Conservation (phyloP, 2,329 filamentous ascomycete species). For the Trichoderma brevicompactum region DNA sequence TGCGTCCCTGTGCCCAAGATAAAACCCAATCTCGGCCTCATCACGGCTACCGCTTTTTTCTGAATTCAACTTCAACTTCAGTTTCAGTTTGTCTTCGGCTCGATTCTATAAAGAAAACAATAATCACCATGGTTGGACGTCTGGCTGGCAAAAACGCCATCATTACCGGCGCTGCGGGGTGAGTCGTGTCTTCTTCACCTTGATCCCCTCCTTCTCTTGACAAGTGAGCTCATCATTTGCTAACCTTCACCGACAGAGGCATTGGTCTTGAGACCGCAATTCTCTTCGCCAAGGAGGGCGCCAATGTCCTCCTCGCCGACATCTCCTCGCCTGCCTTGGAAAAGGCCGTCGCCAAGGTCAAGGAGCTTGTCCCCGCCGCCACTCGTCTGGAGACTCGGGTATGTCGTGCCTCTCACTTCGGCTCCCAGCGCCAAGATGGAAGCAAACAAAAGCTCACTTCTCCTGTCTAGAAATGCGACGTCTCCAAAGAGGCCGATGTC, state of each 20-base stretch:
- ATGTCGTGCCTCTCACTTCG: slow-evolving; percentile 31
- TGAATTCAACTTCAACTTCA: not conserved
- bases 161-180: slow-evolving; percentile 87
- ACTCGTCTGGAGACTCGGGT: slow-evolving; percentile 64
- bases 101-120: not conserved
- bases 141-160: slow-evolving; percentile 67
- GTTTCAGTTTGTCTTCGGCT: not conserved
- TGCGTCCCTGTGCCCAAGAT: slow-evolving; percentile 20
- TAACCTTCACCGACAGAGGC: slow-evolving; percentile 58
- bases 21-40: slow-evolving; percentile 21
- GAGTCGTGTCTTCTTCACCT: slow-evolving; percentile 44
- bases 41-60: not conserved
- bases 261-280: slow-evolving; percentile 93
- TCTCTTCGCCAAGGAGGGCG: slow-evolving; percentile 87
- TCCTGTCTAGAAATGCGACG: slow-evolving; percentile 60
- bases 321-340: slow-evolving; percentile 79
- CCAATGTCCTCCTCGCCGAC: slow-evolving; percentile 82
- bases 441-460: not conserved
- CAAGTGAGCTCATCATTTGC: not conserved
- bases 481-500: slow-evolving; percentile 82
- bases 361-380: slow-evolving; percentile 68
- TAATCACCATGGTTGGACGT: slow-evolving; percentile 48
- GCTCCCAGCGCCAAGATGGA: not conserved
- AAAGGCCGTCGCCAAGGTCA: slow-evolving; percentile 74
- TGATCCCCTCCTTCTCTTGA: not conserved